Base-by-base conservation (phyloP, 2,329 filamentous ascomycete genomes). In the Colletotrichum cereale region DNA sequence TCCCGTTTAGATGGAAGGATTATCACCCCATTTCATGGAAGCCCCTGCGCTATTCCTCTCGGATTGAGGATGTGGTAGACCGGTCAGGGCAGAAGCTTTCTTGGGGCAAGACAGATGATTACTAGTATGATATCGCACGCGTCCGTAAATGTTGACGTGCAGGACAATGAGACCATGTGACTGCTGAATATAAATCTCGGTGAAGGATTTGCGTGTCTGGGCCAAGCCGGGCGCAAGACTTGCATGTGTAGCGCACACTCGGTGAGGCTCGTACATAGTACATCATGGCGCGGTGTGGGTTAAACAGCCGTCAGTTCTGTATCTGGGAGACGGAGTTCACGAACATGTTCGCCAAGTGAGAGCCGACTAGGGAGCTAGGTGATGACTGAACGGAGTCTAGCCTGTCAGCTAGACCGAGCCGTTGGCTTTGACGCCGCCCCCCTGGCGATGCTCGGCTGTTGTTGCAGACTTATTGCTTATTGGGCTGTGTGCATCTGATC, bases 381-480 rank as follows among this genome's bases (percentile, higher is more conserved):
- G 42, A 8, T 5, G 14, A 24, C 5, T 24, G 34, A 55, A 10
- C 21, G 18, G 36, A 21, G 29, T 26, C 26, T 55, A 63, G 61
- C 48, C 24, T 40, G 12, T 21, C 14, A 47, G 31, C 31, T 8
- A 8, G 31, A 18, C 50, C 52, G 24, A 52, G 36, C 26, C 11
- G 36, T 42, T 34, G 42, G 62, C 50, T 47, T 58, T 47, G 42
- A 52, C 26, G 24, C 42, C 12, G 47, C n/a, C 42, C 36, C 42
- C 21, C 40, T 10, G 42, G 42, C 34, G 40, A 34, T 40, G 40
- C 60, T 36, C 29, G 24, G 42, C 34, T 57, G 18, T 42, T 50
- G 40, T 50, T 63, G 60, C 48, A 48, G 34, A 62, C 36, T 29
- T 31, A 47, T 38, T n/a, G 57, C 44, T 40, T n/a, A 38, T 34